These are phyloP conservation scores for Astragalus membranaceus DNA, from an alignment of 306 rosid species.

Conservation along the genomic window DNA sequence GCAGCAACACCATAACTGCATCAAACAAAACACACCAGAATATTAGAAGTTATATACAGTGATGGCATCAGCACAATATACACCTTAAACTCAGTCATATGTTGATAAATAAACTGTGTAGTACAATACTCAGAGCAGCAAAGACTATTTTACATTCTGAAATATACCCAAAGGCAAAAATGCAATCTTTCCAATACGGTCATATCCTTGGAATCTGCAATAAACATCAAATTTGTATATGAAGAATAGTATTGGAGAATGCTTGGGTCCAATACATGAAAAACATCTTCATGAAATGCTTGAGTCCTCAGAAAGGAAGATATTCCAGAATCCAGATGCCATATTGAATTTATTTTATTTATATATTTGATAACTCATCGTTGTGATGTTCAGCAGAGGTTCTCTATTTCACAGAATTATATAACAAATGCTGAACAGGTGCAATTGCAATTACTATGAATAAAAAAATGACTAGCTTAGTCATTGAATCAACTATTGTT, in stretches of 20 bases:
- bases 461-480: not conserved
- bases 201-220: not conserved
- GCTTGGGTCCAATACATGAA: not conserved
- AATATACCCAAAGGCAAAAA: not conserved
- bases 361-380: not conserved
- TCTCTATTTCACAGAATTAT: not conserved
- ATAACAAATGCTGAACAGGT: constrained; percentile 7
- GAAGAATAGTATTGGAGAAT: not conserved
- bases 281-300: not conserved
- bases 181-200: not conserved
- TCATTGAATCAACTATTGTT: not conserved
- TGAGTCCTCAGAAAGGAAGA: not conserved
- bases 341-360: not conserved
- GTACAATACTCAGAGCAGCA: not conserved
- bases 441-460: not conserved
- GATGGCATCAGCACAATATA: not conserved
- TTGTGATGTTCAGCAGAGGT: not conserved
- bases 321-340: not conserved
- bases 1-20: constrained; percentile 91
- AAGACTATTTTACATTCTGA: not conserved
- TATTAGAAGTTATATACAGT: constrained; percentile 5
- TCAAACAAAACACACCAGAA: constrained; percentile 5
- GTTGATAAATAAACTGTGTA: not conserved
- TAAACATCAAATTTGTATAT: not conserved
- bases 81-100: not conserved